Evolutionary conservation across 1,284 basidiomycete genomes (phyloP), one percentile per base, ranked within the genome.

Genomic region (Pseudozyma sp.): DNA sequence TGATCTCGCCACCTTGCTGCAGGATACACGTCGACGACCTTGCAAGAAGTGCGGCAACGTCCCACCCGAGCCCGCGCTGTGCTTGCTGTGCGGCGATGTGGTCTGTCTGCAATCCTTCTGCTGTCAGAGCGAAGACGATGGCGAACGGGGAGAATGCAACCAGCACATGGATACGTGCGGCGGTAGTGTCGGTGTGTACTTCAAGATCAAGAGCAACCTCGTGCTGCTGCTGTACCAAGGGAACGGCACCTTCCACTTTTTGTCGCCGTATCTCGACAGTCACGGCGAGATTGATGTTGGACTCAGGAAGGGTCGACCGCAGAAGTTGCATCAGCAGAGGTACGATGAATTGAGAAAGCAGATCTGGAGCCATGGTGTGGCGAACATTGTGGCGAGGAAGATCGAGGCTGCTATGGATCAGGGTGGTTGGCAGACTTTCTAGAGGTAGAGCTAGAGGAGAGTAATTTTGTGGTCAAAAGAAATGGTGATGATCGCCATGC

Each of bases 121-220:
- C 82, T 99, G 96, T 84, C 88, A 88, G 75, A 92, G 94, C 77
- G 80, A 86, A 29, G 91, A 93, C 44, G 85, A 87, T 48, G 87
- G 86, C 44, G 74, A 75, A 31, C 86, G 88, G 55, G 86, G 88
- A 72, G 97, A 99, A 84, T 98, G 96, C 85, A 99, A 98, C 84
- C 90, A 93, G 87, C 97, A 99, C 84, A 92, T 92, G 75, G 88
- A 94, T 88, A 91, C 93, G 92, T 99, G 96, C 78, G 93, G 93
- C 8, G 94, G 94, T 3, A 90, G 90, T 0, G 88, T 94, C 37
- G 97, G 95, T 7, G 85, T 95, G 59, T 99, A 92, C 85, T 95
- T 97, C 85, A 89, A 96, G 59, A 90, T 97, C 77, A 95, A 96
- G 84, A 90, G 93, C 48, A 97, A 95, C 85, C 90, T 92, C n/a